A percentile compares a stretch with the other conserved stretches of the same genome.
Conservation (phyloP, 2,329 filamentous ascomycete species). For the Apiospora koreana region DNA sequence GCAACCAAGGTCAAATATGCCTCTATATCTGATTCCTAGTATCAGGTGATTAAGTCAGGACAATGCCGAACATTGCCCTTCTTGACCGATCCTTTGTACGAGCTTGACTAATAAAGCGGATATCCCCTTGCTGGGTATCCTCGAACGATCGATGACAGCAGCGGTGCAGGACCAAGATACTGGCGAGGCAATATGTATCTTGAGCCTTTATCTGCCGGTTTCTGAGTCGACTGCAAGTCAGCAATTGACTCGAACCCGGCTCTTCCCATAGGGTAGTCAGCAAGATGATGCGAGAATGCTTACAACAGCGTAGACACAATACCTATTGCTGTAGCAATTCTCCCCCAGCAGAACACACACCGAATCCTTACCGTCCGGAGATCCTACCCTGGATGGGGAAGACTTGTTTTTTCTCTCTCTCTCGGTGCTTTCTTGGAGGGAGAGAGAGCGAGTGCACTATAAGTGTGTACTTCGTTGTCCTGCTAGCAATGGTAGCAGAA, state of each 20-base stretch:
- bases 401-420: slow-evolving; percentile 4
- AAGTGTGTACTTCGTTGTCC: not conserved
- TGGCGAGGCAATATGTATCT: not conserved
- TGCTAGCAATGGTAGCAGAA: not conserved
- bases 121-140: not conserved
- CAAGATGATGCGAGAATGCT: not conserved
- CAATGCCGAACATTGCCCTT: not conserved
- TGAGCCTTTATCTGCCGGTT: not conserved
- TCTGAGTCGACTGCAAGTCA: not conserved
- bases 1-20: not conserved
- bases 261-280: not conserved
- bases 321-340: not conserved
- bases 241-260: slow-evolving; percentile 4
- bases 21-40: not conserved
- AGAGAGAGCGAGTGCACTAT: not conserved
- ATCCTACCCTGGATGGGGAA: slow-evolving; percentile 7
- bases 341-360: not conserved
- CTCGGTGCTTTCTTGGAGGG: not conserved
- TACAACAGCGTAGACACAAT: not conserved
- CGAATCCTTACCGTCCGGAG: not conserved
- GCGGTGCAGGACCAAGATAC: not conserved
- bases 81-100: not conserved
- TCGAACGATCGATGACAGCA: not conserved
- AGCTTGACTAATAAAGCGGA: not conserved
- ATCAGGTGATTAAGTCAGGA: slow-evolving; percentile 1